Evolutionary conservation across 2,329 filamentous ascomycete genomes (phyloP).

Genomic region (Aspergillus sp.): DNA sequence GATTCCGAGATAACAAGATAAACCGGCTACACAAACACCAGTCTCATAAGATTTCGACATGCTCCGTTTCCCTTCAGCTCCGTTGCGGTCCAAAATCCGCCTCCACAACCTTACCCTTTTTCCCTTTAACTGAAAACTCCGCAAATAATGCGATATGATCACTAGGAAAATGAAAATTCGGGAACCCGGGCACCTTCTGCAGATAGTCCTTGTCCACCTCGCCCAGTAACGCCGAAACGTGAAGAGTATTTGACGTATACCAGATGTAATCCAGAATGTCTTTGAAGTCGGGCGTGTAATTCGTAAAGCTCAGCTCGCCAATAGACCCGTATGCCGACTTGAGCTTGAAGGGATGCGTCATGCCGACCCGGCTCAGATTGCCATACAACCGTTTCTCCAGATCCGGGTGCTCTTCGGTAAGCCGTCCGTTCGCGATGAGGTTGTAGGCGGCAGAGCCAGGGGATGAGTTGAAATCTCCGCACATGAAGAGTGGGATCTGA

Average conservation of each 20-base stretch:
- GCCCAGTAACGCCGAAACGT: constrained; percentile 79
- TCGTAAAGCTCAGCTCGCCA: constrained; percentile 87
- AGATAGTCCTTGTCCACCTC: constrained; percentile 84
- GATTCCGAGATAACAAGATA: constrained; percentile 40
- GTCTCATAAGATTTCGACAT: constrained; percentile 37
- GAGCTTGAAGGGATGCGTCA: constrained; percentile 90
- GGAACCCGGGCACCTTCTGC: constrained; percentile 83
- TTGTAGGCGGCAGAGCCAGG: constrained; percentile 88
- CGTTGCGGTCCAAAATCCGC: constrained; percentile 58
- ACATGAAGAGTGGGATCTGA: constrained; percentile 86
- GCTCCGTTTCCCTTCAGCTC: constrained; percentile 34
- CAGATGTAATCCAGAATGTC: constrained; percentile 96
- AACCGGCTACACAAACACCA: constrained; percentile 37
- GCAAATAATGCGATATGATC: constrained; percentile 89
- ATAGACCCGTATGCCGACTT: constrained; percentile 85
- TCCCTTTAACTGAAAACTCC: constrained; percentile 83
- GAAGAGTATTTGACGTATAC: constrained; percentile 88
- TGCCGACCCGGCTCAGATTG: constrained; percentile 86
- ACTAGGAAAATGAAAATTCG: constrained; percentile 90
- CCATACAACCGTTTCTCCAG: constrained; percentile 81
- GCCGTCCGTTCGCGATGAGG: constrained; percentile 74
- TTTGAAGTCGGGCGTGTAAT: constrained; percentile 91
- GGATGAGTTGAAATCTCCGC: constrained; percentile 94
- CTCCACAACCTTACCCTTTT: constrained; percentile 72
- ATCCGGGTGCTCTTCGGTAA: constrained; percentile 76